Base-by-base conservation (phyloP, 2,329 filamentous ascomycete genomes). In the Trichoderma polysporum region DNA sequence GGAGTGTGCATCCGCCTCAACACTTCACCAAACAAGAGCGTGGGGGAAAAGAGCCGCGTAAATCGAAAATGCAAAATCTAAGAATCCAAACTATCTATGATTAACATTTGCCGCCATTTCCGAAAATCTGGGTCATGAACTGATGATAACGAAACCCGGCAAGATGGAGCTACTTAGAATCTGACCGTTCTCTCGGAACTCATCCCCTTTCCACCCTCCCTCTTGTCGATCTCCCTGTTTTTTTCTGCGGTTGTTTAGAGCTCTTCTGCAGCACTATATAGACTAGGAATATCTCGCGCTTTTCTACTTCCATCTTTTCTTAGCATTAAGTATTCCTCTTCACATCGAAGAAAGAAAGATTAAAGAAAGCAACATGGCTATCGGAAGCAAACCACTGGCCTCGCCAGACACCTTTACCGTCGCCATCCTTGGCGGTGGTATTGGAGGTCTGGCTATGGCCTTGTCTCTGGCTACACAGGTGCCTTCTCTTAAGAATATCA, bases 381-480 rank as follows among this genome's bases (percentile, higher is more conserved):
- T 63, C 22, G 60, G 53, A 2, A 45, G 49, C 22, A 63, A 53
- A 54, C 35, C 60, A 3, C 4, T 22, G 22, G 33, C 47, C n/a
- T 45, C 60, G n/a, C 60, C 60, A 50, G 47, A 62, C 22, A 53
- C 49, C 13, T 63, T 63, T 17, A 25, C 60, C 49, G 27, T 63
- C 49, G 60, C 60, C 60, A 63, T 63, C 19, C 17, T 63, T n/a
- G 60, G 60, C 35, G 60, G 60, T 12, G 60, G 60, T 9, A 63
- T 63, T 6, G 60, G 60, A 5, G 60, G 60, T 29, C 49, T 63
- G 7, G 49, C 60, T 33, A 63, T 63, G 60, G 60, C 60, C 35
- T 19, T 63, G 1, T 63, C 60, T 19, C 49, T 63, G 5, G 13
- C 25, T 1, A 53, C 60, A 1, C 60, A 63, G 5, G 50, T 63